phyloP scores from a whole-genome alignment of 805 yeast genomes.

The Teunomyces kruisii region DNA sequence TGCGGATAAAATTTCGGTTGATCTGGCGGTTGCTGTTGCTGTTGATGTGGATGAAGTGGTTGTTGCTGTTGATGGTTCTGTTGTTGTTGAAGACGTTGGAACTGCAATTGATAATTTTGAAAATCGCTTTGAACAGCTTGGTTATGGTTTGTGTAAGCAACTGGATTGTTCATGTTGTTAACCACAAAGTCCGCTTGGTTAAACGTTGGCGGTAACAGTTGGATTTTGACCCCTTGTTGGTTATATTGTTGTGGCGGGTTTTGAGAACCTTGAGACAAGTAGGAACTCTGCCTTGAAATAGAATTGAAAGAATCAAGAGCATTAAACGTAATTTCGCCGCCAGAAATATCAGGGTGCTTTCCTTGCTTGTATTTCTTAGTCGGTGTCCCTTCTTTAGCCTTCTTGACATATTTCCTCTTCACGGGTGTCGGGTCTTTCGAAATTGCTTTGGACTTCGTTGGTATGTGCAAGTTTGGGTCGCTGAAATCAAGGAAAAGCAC shows the following conservation, averaged over 20 bases:
- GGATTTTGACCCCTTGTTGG: slow-evolving; percentile 70
- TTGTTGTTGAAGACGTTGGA: slow-evolving; percentile 28
- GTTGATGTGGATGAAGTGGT: slow-evolving; percentile 15
- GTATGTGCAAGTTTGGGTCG: slow-evolving; percentile 37
- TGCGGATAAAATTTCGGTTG: slow-evolving; percentile 9
- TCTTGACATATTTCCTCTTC: slow-evolving; percentile 45
- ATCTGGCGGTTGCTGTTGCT: slow-evolving; percentile 12
- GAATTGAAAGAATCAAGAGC: slow-evolving; percentile 17
- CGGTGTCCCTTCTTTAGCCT: slow-evolving; percentile 53
- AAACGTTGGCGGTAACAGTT: slow-evolving; percentile 23
- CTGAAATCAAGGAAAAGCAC: slow-evolving; percentile 37
- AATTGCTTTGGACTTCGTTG: slow-evolving; percentile 33
- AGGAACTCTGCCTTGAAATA: slow-evolving; percentile 12
- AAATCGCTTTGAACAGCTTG: slow-evolving; percentile 21
- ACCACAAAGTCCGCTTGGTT: slow-evolving; percentile 22
- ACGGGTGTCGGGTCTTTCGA: slow-evolving; percentile 42
- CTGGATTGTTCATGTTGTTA: background rate
- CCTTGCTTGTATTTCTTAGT: slow-evolving; percentile 37
- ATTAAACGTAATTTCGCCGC: slow-evolving; percentile 16
- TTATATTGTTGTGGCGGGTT: slow-evolving; percentile 51
- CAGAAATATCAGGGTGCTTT: background rate
- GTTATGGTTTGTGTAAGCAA: slow-evolving; percentile 13
- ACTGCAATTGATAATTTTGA: slow-evolving; percentile 18
- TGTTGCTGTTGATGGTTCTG: slow-evolving; percentile 23
- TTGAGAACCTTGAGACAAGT: slow-evolving; percentile 8